phyloP scores from a whole-genome alignment of 306 rosid genomes.

The Sesbania bispinosa region DNA sequence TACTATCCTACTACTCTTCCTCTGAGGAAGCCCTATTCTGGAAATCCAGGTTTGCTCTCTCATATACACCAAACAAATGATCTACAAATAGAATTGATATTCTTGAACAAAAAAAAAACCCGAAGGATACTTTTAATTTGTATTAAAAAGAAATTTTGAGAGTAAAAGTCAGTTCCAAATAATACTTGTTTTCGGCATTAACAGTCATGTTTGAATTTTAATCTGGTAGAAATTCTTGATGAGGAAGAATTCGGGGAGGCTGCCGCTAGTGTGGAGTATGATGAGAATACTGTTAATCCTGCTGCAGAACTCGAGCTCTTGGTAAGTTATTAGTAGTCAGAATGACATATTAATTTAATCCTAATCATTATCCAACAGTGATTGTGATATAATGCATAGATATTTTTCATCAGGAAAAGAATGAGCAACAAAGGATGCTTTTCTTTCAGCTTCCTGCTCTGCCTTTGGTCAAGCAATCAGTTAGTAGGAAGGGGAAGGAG shows the following conservation, averaged over 20 bases:
- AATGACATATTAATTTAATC: background rate
- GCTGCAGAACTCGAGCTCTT: slow-evolving; percentile 68
- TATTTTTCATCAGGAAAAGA: slow-evolving; percentile 46
- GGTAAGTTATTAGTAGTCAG: slow-evolving; percentile 52
- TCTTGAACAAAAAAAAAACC: background rate
- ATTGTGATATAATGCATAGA: background rate
- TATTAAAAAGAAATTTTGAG: background rate
- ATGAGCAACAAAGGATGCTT: slow-evolving; percentile 40
- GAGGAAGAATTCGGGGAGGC: slow-evolving; percentile 64
- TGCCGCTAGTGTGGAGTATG: slow-evolving; percentile 44
- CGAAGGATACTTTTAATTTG: background rate
- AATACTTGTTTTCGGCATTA: background rate
- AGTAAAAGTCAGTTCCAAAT: background rate
- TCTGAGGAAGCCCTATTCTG: slow-evolving; percentile 67
- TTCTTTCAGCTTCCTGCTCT: slow-evolving; percentile 67
- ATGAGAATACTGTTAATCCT: slow-evolving; percentile 45
- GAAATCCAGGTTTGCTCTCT: slow-evolving; percentile 72
- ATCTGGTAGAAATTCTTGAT: slow-evolving; percentile 56
- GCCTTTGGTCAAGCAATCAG: slow-evolving; percentile 43
- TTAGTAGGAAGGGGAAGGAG: slow-evolving; percentile 61
- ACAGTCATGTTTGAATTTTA: slow-evolving; percentile 17
- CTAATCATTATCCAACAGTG: background rate
- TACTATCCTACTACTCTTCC: slow-evolving; percentile 76
- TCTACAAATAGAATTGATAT: background rate
- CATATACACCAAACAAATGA: background rate